Evolutionary conservation across 306 rosid genomes (phyloP), one percentile per base, ranked within the genome.

Genomic region (Neltuma alba): DNA sequence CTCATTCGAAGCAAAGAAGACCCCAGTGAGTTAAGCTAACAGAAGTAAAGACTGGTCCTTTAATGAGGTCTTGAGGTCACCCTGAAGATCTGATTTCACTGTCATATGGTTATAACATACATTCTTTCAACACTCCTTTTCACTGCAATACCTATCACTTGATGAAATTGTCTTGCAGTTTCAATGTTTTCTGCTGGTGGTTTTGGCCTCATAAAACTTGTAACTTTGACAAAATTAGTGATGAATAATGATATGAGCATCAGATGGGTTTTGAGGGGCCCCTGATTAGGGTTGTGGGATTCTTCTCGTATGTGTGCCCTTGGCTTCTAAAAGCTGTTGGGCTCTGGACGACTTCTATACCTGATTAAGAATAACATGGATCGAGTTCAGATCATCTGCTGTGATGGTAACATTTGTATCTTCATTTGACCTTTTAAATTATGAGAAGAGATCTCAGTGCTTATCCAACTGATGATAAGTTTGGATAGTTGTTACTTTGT

Each of bases 1-100:
- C 90, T 94, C 76, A 88, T 94, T 82, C 91, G 52, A 58, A 81
- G 93, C 88, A 91, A 84, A 84, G 97, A 88, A 74, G 91, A 94
- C 62, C 97, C 95, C 4, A 65, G 82, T 11, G 82, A 92, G 33
- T 88, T 80, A 34, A 37, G 15, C 62, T 90, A 83, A 82, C 23
- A 57, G 61, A 54, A 54, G 61, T 8, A 54, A 7, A 54, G 58
- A 54, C 68, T 70, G 45, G 63, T 75, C 15, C 15, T 27, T 50
- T 64, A 55, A 25, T 27, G 66, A 31, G 85, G 80, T 81, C 73
- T 64, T 31, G 48, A 58, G 18, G 44, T 55, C 41, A 62, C 76
- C 66, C 33, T 44, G 7, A 47, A 4, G 11, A 34, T 45, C 23
- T 30, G 28, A 16, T 54, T 4, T 11, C 37, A 80, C 44, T 80